Base-by-base conservation (phyloP, 805 yeast species). In the Ogataea wickerhamii region DNA sequence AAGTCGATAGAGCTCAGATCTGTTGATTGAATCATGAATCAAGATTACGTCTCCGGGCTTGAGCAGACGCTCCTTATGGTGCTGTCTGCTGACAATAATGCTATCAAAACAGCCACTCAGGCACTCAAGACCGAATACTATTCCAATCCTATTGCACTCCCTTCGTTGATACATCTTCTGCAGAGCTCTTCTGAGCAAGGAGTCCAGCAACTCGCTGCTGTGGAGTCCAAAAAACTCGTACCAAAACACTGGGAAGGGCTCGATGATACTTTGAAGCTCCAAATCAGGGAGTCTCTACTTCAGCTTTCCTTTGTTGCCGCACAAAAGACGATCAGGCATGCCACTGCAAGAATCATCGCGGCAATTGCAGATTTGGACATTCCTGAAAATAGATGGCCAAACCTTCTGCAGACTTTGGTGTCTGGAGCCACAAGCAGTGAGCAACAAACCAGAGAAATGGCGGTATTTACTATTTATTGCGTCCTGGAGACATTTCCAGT, bases 181-280 rank as follows among this genome's bases (percentile, higher is more conserved):
- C 88, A 85, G 63, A 73, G 70, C 49, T 79, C 81, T 50, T 65
- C 72, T 28, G 80, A 80, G 53, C 82, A 76, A 47, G 85, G 84
- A 53, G 60, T 89, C 51, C 83, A 86, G 55, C 95, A 88, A 64
- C 72, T 93, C 45, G 94, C 97, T n/a, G 94, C 96, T 45, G 96
- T 93, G 46, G 98, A 93, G 68, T 87, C 89, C 28, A 80, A 96
- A 66, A 93, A 93, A 63, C 75, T 84, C 56, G 78, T 89, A 27
- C 57, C 71, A 37, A 69, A 73, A 48, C 80, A 78, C 56, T 93
- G 98, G 98, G 70, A 64, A 27, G 48, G 53, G 5, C 63, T 73
- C 28, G 74, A 72, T 49, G 76, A 61, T 17, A 45, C 68, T 6
- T 57, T 74, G 38, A 79, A 80, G 63, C 67, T 70, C 28, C 72